Base-by-base conservation (phyloP, 805 yeast genomes). In the Ogataea philodendri region DNA sequence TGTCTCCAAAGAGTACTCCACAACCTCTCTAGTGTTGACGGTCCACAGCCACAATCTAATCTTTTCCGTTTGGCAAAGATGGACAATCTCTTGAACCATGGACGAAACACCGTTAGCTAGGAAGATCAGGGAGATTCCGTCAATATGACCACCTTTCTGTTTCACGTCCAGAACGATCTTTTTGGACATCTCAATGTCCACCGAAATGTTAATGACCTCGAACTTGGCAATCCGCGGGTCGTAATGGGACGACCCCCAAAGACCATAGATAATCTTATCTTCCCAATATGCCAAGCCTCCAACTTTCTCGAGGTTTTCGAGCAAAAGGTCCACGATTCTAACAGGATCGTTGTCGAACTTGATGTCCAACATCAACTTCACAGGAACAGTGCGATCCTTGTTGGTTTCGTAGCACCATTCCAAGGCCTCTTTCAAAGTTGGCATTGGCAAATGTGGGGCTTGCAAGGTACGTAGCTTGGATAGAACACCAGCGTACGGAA, bases 321-420 rank as follows among this genome's bases (percentile, higher is more conserved):
- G 42, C 16, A 65, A 41, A 18, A 55, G 25, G 3, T 46, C 48
- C 22, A 46, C 49, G 10, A 65, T 42, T n/a, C 28, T 9, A 8
- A 38, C 35, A 1, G 65, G 62, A 18, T 59, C 53, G 38, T 54
- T 55, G 33, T 51, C 63, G 1, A 48, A 27, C 39, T 63, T 63
- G 19, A 63, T 53, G 41, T 63, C 68, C 25, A 63, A 42, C 66
- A 63, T 60, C 66, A 49, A 63, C 67, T 60, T 67, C 63, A 53
- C 65, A 5, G 33, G 37, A 5, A 13, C 11, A 9, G 24, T 20
- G 9, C 34, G 68, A 49, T 31, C 67, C 64, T 48, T 59, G 65
- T 54, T 64, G 61, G 47, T 70, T 51, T 70, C 69, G 54, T 21
- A 66, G 30, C 55, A 42, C 69, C 69, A 65, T 6, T 39, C 26